Base-by-base conservation (phyloP, 495 filamentous ascomycete genomes). In the Hypomontagnella submonticulosa region DNA sequence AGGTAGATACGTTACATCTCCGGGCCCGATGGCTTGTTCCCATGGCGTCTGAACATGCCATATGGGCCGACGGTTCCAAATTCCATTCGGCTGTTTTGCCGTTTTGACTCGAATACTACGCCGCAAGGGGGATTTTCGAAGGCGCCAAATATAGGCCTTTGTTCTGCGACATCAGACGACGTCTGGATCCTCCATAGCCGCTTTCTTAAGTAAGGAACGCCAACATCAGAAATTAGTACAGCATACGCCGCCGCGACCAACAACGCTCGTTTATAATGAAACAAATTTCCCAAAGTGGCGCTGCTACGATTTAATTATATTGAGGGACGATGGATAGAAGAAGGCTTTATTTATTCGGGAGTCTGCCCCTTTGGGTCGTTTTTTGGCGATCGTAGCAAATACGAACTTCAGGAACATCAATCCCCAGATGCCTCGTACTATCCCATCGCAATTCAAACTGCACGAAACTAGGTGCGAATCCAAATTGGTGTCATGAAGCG, bases 21-120 rank as follows among this genome's bases (percentile, higher is more conserved):
- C 27, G 9, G 13, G 18, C 5, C 19, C 13, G 33, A 38, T 50
- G 20, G 53, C 20, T 44, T 41, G 23, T 41, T 50, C 13, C 8
- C 32, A 53, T 40, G 12, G 59, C 47, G 36, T 54, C n/a, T 37
- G 50, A 61, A 67, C 47, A 44, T 9, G 27, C 63, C 30, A 61
- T n/a, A 11, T 57, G 49, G 27, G 46, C 27, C 23, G 57, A 57
- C 32, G 5, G 10, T 23, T 16, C 20, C 13, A 6, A 11, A 32
- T 43, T 32, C 23, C 23, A 10, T 30, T 20, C 34, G 10, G 38
- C 34, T 62, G n/a, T 47, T 47, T 61, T 8, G 46, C 36, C 6
- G n/a, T n/a, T n/a, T n/a, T n/a, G n/a, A n/a, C 20, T 27, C n/a
- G 37, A 44, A 62, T 63, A 67, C 64, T 58, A 55, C 13, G 40